phyloP scores from a whole-genome alignment of 1,139 yeast species.

The Trichomonascaceae sp. region DNA sequence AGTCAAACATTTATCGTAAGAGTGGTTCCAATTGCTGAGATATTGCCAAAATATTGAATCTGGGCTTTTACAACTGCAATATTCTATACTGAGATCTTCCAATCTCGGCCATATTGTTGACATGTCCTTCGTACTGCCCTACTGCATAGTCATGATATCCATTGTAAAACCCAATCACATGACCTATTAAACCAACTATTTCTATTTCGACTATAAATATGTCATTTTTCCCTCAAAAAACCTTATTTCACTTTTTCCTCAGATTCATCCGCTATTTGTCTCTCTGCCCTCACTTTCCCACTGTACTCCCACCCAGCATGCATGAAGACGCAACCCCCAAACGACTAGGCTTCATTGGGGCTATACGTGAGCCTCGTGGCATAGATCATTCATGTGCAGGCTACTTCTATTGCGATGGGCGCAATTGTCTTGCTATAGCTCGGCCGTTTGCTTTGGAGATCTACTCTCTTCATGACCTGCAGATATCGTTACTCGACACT shows the following conservation, averaged over 20 bases:
- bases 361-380: background rate
- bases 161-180: background rate
- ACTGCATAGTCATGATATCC: too few species aligned
- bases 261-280: too few species aligned
- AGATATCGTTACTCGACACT: background rate
- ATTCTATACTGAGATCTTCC: too few species aligned
- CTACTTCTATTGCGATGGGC: background rate
- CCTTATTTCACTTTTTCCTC: too few species aligned
- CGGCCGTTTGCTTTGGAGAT: background rate
- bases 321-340: background rate
- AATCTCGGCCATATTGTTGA: too few species aligned
- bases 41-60: too few species aligned
- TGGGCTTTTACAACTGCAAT: too few species aligned
- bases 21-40: too few species aligned
- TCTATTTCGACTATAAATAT: background rate
- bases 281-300: background rate
- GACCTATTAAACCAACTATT: too few species aligned
- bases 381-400: constrained; percentile 1
- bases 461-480: background rate
- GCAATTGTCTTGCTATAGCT: background rate
- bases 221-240: background rate
- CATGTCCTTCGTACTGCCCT: too few species aligned
- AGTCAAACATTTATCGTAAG: too few species aligned
- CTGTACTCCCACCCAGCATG: background rate
- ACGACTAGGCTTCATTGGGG: background rate